Evolutionary conservation across 148 eudicot genomes (phyloP), one percentile per base, ranked within the genome.

Genomic region (Silene uniflora): DNA sequence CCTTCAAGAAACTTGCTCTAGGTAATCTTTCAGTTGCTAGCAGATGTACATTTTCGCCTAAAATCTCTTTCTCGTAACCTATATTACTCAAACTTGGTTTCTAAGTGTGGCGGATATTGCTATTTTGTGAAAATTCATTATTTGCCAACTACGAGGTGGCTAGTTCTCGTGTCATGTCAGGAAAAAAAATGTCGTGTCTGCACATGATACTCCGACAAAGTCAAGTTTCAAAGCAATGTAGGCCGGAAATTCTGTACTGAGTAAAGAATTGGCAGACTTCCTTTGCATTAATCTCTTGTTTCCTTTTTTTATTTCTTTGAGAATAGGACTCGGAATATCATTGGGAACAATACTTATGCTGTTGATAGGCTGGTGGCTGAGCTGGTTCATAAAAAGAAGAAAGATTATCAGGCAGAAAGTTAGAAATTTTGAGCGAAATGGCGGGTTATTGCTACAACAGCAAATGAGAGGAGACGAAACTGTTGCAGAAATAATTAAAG

Each of bases 361-460:
- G 0, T 52, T 78, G 55, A 64, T 62, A 70, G 47, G 61, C 18
- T 73, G 81, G 77, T 74, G 78, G 78, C 14, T 77, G 59, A 55
- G 21, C 42, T 44, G 22, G 21, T 10, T 55, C 24, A 16, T 56
- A 46, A 74, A 74, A 73, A 69, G 60, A 73, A 42, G 81, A 62
- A 78, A 78, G 55, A 21, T 55, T 3, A 71, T 49, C n/a, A 63
- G 61, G 67, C 75, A 56, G 58, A 78, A 59, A 71, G 49, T 23
- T 6, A 75, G 32, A 75, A 69, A 77, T 62, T 84, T 81, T 35
- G 55, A 84, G 78, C 65, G 76, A 35, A 84, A 81, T 69, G 84
- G 84, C 5, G 84, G 84, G 7, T 62, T 84, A 52, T 17, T 84
- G 44, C 60, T 84, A 64, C 77, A 73, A 21, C 81, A 81, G 65